Conservation (phyloP, 73 alveolate species). For the Paramecium biaurelia region DNA sequence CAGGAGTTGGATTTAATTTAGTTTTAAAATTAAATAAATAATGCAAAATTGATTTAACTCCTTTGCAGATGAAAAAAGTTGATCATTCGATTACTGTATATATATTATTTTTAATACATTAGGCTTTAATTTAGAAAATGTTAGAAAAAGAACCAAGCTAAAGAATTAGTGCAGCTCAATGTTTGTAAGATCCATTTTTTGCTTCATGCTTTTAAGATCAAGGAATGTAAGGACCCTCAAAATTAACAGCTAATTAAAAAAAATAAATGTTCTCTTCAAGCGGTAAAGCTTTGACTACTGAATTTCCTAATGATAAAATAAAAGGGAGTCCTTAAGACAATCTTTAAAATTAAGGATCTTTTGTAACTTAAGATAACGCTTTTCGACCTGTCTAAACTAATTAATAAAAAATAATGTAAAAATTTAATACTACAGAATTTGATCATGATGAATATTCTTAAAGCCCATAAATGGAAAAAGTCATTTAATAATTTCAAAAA, state of each 20-base stretch:
- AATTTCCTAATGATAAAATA: neutral
- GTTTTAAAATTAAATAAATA: slow-evolving; percentile 12
- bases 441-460: neutral
- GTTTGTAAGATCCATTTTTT: slow-evolving; percentile 5
- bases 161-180: slow-evolving; percentile 1
- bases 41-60: slow-evolving; percentile 27
- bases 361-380: slow-evolving; percentile 33
- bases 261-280: neutral
- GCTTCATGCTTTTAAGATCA: neutral
- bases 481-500: neutral
- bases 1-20: slow-evolving; percentile 13
- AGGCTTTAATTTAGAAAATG: slow-evolving; percentile 30
- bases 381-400: neutral
- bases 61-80: neutral
- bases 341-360: neutral
- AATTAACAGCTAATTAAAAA: neutral
- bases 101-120: neutral
- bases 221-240: neutral
- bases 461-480: neutral
- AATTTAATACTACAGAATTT: slow-evolving; percentile 17
- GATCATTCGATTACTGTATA: neutral
- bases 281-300: slow-evolving; percentile 26
- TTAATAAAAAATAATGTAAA: neutral
- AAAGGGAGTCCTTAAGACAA: neutral
- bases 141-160: slow-evolving; percentile 8